Conservation (phyloP, 768 basidiomycete species). For the Lentinula sp. region DNA sequence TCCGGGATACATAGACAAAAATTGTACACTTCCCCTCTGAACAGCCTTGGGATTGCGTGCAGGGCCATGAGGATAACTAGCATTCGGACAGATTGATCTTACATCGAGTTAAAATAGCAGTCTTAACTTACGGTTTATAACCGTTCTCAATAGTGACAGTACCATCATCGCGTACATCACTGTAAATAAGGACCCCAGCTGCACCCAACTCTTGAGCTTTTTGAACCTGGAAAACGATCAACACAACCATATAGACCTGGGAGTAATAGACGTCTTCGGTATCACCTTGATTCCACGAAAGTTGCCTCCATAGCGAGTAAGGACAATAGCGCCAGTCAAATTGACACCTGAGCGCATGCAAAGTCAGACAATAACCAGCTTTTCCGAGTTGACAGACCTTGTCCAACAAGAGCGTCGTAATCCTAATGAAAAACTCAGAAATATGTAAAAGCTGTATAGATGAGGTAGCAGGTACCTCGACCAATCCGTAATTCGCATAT, state of each 20-base stretch:
- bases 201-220: constrained; percentile 82
- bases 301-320: constrained; percentile 66
- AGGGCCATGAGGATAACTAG: constrained; percentile 54
- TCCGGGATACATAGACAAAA: constrained; percentile 47
- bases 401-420: constrained; percentile 50
- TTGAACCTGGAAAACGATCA: constrained; percentile 49
- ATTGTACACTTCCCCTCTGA: constrained; percentile 68
- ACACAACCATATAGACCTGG: constrained; percentile 12
- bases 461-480: constrained; percentile 12
- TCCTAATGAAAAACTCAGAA: constrained; percentile 26
- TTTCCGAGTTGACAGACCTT: constrained; percentile 27
- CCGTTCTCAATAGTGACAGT: constrained; percentile 71
- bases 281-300: constrained; percentile 83
- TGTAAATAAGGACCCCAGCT: constrained; percentile 73
- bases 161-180: constrained; percentile 84
- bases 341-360: constrained; percentile 38
- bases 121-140: neutral
- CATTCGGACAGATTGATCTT: neutral
- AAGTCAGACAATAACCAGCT: neutral
- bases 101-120: neutral
- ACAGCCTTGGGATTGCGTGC: constrained; percentile 57
- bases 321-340: constrained; percentile 50
- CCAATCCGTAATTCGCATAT: constrained; percentile 57
- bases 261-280: neutral
- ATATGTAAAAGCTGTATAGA: neutral